Conservation (phyloP, 768 basidiomycete species). For the Rhodotorula taiwanensis region DNA sequence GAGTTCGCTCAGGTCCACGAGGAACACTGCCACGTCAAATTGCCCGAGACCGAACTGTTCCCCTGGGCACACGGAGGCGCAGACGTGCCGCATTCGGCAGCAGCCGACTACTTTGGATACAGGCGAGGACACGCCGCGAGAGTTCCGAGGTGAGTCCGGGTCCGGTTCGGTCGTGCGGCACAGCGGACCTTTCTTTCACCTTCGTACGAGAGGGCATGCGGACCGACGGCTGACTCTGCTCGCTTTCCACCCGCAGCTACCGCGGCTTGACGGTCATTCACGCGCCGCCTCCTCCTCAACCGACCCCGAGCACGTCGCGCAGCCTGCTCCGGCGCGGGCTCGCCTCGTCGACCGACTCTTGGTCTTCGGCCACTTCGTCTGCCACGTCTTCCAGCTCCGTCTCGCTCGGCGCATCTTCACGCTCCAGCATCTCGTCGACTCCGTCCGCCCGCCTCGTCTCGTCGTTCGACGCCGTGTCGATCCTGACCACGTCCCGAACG, state of each 20-base stretch:
- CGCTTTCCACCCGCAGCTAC: constrained; percentile 39
- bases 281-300: constrained; percentile 19
- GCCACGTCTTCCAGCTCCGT: constrained; percentile 38
- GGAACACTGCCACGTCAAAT: constrained; percentile 60
- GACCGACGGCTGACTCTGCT: not conserved
- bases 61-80: constrained; percentile 76
- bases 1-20: constrained; percentile 61
- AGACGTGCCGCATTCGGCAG: constrained; percentile 69
- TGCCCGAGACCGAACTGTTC: constrained; percentile 74
- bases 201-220: not conserved
- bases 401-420: constrained; percentile 31
- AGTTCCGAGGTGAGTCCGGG: constrained; percentile 27
- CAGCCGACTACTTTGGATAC: constrained; percentile 67
- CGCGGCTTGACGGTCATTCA: constrained; percentile 29
- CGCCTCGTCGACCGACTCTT: constrained; percentile 41
- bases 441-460: constrained; percentile 37
- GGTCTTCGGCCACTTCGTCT: constrained; percentile 42
- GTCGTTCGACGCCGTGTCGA: constrained; percentile 31
- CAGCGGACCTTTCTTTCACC: not conserved
- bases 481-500: constrained; percentile 26
- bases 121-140: constrained; percentile 35
- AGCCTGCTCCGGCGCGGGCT: constrained; percentile 35
- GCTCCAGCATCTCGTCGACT: constrained; percentile 38
- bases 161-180: not conserved
- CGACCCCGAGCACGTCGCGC: constrained; percentile 23